These are phyloP conservation scores for Agroathelia rolfsii DNA, from an alignment of 1,284 basidiomycete genomes.

Conservation along the genomic window DNA sequence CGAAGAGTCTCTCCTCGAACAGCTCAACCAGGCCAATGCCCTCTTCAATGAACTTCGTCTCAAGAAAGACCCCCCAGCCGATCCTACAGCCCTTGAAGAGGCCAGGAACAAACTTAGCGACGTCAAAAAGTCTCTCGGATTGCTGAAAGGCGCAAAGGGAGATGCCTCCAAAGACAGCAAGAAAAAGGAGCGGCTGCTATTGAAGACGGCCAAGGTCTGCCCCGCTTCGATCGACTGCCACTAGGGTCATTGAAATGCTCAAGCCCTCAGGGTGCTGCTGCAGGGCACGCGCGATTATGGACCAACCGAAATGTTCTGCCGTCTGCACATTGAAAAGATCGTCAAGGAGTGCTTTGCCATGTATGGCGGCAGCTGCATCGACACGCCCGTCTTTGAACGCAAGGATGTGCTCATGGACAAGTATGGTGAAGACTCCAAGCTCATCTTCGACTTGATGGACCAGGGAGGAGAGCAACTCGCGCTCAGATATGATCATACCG, in stretches of 20 bases:
- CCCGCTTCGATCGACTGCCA: conserved; percentile 9
- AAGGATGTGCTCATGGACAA: conserved; percentile 94
- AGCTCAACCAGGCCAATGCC: conserved; percentile 43
- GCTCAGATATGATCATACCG: conserved; percentile 93
- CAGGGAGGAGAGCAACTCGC: conserved; percentile 98
- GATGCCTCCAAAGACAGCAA: conserved; percentile 29
- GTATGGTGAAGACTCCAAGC: conserved; percentile 95
- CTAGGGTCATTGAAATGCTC: conserved; percentile 9
- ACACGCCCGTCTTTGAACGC: conserved; percentile 97
- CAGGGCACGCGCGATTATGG: conserved; percentile 96
- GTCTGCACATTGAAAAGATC: conserved; percentile 83
- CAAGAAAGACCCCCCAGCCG: conserved; percentile 36
- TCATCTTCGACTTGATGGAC: conserved; percentile 97
- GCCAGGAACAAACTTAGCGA: conserved; percentile 62
- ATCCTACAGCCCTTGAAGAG: conserved; percentile 42
- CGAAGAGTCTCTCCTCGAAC: conserved; percentile 30
- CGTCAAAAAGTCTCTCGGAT: conserved; percentile 47
- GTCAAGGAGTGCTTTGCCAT: conserved; percentile 85
- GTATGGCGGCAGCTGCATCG: conserved; percentile 88
- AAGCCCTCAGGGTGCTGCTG: conserved; percentile 9
- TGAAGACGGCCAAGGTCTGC: conserved; percentile 77
- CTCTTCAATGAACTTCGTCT: conserved; percentile 51
- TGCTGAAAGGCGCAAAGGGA: conserved; percentile 27
- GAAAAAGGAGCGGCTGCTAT: conserved; percentile 56
- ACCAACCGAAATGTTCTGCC: conserved; percentile 88